A percentile compares a stretch with the other conserved stretches of the same genome.
Conservation (phyloP, 169 alveolate genomes). For the Neospora caninum region DNA sequence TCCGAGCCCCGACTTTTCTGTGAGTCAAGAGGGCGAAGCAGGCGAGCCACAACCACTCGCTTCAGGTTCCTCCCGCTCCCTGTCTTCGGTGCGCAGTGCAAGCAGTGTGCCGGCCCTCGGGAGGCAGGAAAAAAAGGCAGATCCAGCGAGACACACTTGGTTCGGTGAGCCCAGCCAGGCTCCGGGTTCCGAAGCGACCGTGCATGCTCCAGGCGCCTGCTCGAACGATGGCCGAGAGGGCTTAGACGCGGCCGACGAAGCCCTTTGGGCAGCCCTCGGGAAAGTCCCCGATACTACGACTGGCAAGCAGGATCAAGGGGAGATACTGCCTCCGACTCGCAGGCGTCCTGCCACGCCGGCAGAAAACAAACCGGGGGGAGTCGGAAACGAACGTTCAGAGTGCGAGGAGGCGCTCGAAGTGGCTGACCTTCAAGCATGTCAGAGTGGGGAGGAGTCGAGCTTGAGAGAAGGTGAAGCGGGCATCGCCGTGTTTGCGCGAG, state of each 20-base stretch:
- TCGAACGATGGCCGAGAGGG: background rate
- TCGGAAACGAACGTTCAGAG: background rate
- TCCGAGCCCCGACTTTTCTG: background rate
- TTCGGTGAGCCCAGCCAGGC: background rate
- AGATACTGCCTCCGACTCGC: background rate
- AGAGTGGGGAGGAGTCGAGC: background rate
- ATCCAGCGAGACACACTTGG: background rate
- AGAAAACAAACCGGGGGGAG: background rate
- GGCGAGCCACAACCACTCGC: background rate
- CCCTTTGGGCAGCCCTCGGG: background rate
- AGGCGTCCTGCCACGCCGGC: background rate
- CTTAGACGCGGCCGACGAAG: background rate
- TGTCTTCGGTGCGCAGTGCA: background rate
- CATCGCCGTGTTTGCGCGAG: background rate
- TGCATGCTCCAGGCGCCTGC: background rate
- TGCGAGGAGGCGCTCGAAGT: background rate
- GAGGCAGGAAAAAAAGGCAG: background rate
- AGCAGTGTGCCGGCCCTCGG: background rate
- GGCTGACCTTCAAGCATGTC: background rate
- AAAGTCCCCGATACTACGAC: background rate
- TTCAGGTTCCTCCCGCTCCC: background rate
- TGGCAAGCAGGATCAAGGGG: background rate
- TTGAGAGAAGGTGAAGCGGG: background rate
- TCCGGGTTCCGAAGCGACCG: background rate
- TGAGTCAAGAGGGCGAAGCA: background rate